Percentiles rank a stretch among this genome's conserved stretches.
phyloP scores from a whole-genome alignment of 1,139 yeast genomes.

The Lodderomyces elongisporus region DNA sequence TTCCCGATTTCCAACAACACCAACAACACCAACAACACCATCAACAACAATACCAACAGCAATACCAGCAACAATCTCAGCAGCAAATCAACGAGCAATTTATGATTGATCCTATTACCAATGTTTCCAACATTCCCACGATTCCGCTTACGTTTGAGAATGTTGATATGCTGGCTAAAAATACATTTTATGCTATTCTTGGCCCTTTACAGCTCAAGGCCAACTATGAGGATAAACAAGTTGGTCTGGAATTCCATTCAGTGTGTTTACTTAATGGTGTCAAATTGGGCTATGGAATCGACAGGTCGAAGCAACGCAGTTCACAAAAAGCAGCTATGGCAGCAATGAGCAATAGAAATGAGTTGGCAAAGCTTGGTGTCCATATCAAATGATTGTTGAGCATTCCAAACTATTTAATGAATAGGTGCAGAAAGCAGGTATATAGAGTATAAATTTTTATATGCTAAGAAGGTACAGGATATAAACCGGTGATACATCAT shows the following conservation, averaged over 20 bases:
- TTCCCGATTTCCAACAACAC: no score
- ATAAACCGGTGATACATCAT: no score
- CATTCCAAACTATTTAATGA: not conserved
- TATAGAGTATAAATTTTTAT: no score
- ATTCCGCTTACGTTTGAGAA: slow-evolving; percentile 4
- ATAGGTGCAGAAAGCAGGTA: not conserved
- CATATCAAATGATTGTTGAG: no score
- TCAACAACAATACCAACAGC: not conserved
- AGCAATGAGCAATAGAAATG: slow-evolving; percentile 21
- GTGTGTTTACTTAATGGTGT: slow-evolving; percentile 15
- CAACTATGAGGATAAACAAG: slow-evolving; percentile 12
- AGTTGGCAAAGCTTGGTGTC: slow-evolving; percentile 16
- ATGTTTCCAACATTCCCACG: not conserved
- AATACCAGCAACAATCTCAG: not conserved
- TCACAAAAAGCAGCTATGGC: slow-evolving; percentile 29
- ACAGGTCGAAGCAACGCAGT: slow-evolving; percentile 26
- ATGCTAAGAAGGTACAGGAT: no score
- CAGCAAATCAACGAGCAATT: not conserved
- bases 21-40: not conserved
- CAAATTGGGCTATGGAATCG: slow-evolving; percentile 30
- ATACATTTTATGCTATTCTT: slow-evolving; percentile 23
- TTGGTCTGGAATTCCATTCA: not conserved
- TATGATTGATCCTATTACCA: not conserved
- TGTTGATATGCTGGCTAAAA: slow-evolving; percentile 22
- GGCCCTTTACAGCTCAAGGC: slow-evolving; percentile 21